Evolutionary conservation across 1,284 basidiomycete species (phyloP), one percentile per base, ranked within the genome.

Genomic region (Cutaneotrichosporon arboriforme): DNA sequence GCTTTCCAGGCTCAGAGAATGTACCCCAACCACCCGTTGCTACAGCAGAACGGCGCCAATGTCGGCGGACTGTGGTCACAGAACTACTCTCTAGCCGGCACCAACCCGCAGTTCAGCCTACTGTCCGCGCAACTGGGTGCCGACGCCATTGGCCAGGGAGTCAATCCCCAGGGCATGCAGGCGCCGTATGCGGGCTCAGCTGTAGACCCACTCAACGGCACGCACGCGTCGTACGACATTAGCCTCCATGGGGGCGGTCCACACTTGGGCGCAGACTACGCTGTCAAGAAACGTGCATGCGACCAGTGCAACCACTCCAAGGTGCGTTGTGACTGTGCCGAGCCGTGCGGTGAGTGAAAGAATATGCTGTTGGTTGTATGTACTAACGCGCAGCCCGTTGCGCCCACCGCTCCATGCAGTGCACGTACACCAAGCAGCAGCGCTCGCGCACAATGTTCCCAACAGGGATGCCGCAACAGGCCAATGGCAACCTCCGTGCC

Each of bases 251-350:
- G 23, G 49, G 18, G n/a, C 21, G 14, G 36, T 34, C 34, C 37
- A 13, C 37, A 36, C 17, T n/a, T 49, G 31, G 51, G 42, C 4
- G 35, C 43, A 23, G 46, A 47, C 14, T 37, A 43, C 21, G 39
- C 34, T 4, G 44, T 62, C 51, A 76, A 76, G 62, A 74, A 72
- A 57, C 59, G 71, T 46, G 74, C 74, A 0, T 90, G 88, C 67
- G 88, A 90, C 72, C 87, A 90, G 65, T 91, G 88, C 67, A 87
- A 90, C 54, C 84, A 86, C 64, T 81, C 83, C 9, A 86, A 83
- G 64, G 78, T 90, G 9, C 84, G 86, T 0, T 92, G 88, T 64
- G 87, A 90, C 64, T 86, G 86, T 43, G 81, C 81, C 49, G 86
- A 86, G 65, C 88, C 88, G 1, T 91, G 88, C 65, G 65, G 85